These are phyloP conservation scores for Eucalyptus viminalis DNA, from an alignment of 345 rosid species.

Conservation along the genomic window DNA sequence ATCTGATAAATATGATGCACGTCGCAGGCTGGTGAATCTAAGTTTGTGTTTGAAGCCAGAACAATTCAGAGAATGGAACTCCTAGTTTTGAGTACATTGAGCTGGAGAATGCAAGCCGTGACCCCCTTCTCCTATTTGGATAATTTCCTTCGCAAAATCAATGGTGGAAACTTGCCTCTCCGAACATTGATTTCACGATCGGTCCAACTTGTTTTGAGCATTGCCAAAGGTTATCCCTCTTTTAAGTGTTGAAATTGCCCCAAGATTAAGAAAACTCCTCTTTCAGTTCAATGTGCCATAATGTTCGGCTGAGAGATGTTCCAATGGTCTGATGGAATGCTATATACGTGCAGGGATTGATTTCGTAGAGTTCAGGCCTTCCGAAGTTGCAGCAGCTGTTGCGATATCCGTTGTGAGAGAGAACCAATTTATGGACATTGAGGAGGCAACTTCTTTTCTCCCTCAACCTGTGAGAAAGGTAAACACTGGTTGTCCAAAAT, in stretches of 20 bases:
- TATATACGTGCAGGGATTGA: slow-evolving; percentile 52
- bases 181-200: slow-evolving; percentile 23
- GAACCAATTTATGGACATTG: slow-evolving; percentile 23
- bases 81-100: slow-evolving; percentile 50
- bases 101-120: slow-evolving; percentile 70
- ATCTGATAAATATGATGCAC: background rate
- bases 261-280: background rate
- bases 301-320: background rate
- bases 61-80: slow-evolving; percentile 73
- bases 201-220: slow-evolving; percentile 29
- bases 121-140: slow-evolving; percentile 63
- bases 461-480: slow-evolving; percentile 40
- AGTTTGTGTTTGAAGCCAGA: slow-evolving; percentile 51
- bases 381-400: slow-evolving; percentile 80
- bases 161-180: slow-evolving; percentile 18
- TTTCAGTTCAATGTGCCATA: background rate
- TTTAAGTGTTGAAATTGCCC: background rate
- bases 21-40: slow-evolving; percentile 39
- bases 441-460: slow-evolving; percentile 35
- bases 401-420: slow-evolving; percentile 34
- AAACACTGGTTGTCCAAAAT: background rate
- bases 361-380: slow-evolving; percentile 62
- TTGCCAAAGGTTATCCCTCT: slow-evolving; percentile 25
- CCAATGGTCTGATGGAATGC: background rate
- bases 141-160: slow-evolving; percentile 42